Evolutionary conservation across 1,284 basidiomycete species (phyloP).

Genomic region (Vanrija pseudolonga): DNA sequence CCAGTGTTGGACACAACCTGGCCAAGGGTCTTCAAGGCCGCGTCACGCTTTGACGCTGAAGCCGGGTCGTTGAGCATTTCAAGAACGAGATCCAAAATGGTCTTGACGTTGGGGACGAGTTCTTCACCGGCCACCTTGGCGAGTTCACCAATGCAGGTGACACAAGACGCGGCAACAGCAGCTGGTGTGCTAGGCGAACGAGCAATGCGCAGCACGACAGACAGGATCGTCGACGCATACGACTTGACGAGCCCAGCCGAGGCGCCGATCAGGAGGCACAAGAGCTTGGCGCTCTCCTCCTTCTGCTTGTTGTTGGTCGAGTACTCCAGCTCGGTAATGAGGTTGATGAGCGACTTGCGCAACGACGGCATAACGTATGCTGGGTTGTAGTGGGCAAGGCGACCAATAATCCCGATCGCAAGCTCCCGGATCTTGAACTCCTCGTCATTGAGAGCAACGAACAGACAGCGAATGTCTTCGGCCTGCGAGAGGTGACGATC

Average conservation of each 20-base stretch:
- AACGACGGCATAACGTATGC: slow-evolving; percentile 99
- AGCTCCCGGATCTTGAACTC: slow-evolving; percentile 89
- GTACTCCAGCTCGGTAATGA: slow-evolving; percentile 96
- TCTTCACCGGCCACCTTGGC: slow-evolving; percentile 93
- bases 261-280: slow-evolving; percentile 82
- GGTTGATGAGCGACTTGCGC: slow-evolving; percentile 91
- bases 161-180: slow-evolving; percentile 84
- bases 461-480: slow-evolving; percentile 93
- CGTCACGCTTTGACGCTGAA: slow-evolving; percentile 73
- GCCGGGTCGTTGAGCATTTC: slow-evolving; percentile 82
- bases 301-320: slow-evolving; percentile 78
- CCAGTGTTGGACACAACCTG: slow-evolving; percentile 95
- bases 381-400: slow-evolving; percentile 91
- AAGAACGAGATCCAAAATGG: slow-evolving; percentile 87
- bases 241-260: slow-evolving; percentile 93
- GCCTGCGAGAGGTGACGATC: slow-evolving; percentile 98
- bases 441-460: slow-evolving; percentile 97
- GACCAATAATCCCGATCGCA: slow-evolving; percentile 87
- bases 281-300: slow-evolving; percentile 85
- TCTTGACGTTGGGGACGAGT: slow-evolving; percentile 72
- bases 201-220: slow-evolving; percentile 69
- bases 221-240: slow-evolving; percentile 93
- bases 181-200: slow-evolving; percentile 83
- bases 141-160: slow-evolving; percentile 93
- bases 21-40: slow-evolving; percentile 88